Conservation (phyloP, 1,284 basidiomycete species). For the Macrocystidia cucumis region DNA sequence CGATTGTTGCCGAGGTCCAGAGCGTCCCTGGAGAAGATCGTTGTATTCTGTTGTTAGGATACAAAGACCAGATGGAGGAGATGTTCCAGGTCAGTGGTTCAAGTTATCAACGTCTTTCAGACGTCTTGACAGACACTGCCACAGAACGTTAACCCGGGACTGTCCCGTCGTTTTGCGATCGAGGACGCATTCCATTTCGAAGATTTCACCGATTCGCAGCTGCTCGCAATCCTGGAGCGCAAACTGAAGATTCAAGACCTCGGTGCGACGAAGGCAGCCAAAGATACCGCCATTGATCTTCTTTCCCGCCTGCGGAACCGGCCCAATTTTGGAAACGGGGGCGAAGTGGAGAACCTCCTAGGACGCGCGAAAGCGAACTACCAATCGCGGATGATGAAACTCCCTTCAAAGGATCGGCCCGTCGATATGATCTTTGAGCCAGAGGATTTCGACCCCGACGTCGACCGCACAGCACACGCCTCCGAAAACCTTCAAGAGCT, state of each 20-base stretch:
- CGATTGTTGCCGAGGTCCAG: slow-evolving; percentile 66
- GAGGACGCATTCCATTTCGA: slow-evolving; percentile 63
- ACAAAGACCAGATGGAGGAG: slow-evolving; percentile 53
- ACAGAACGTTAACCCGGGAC: slow-evolving; percentile 63
- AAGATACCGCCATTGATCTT: slow-evolving; percentile 43
- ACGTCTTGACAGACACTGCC: not conserved
- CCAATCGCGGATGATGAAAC: slow-evolving; percentile 31
- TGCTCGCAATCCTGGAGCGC: slow-evolving; percentile 40
- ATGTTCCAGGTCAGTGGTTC: slow-evolving; percentile 63
- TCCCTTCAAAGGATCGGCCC: slow-evolving; percentile 22
- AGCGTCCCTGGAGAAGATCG: slow-evolving; percentile 60
- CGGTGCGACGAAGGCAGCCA: slow-evolving; percentile 45
- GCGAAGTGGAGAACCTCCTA: slow-evolving; percentile 61
- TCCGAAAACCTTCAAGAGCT: slow-evolving; percentile 42
- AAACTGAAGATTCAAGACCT: slow-evolving; percentile 54
- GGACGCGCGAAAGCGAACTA: slow-evolving; percentile 43
- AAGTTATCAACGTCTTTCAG: not conserved
- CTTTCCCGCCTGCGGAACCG: slow-evolving; percentile 42
- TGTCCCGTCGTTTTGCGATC: slow-evolving; percentile 52
- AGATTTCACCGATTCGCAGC: slow-evolving; percentile 47
- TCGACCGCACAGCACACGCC: slow-evolving; percentile 38
- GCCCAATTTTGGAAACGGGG: slow-evolving; percentile 63
- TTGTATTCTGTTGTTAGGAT: slow-evolving; percentile 58
- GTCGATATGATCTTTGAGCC: slow-evolving; percentile 42
- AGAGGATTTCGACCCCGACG: slow-evolving; percentile 56